Conservation (phyloP, 345 rosid species). For the Schrenkiella parvula region DNA sequence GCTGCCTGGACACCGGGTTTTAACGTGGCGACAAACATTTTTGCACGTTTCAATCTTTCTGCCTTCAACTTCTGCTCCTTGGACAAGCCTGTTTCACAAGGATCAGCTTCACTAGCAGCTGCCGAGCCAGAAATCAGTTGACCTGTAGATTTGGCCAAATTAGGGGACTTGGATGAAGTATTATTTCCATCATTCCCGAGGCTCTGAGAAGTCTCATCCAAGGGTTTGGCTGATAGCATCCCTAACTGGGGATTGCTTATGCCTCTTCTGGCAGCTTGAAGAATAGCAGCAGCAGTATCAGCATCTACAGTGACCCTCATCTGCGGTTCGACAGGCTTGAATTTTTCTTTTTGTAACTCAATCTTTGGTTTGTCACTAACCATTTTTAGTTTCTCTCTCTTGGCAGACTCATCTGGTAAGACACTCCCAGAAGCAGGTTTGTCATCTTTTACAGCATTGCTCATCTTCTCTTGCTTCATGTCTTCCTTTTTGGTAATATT, state of each 20-base stretch:
- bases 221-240: constrained; percentile 39
- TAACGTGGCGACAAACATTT: constrained; percentile 81
- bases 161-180: constrained; percentile 32
- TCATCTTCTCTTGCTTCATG: constrained; percentile 43
- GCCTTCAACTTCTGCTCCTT: constrained; percentile 86
- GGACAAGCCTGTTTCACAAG: constrained; percentile 59
- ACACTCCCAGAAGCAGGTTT: constrained; percentile 42
- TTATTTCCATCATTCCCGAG: constrained; percentile 41
- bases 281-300: constrained; percentile 84
- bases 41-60: constrained; percentile 92
- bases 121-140: constrained; percentile 39
- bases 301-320: constrained; percentile 64
- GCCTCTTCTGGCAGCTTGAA: constrained; percentile 90
- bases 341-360: constrained; percentile 49
- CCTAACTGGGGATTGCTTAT: constrained; percentile 67
- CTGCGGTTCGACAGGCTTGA: constrained; percentile 48
- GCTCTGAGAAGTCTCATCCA: constrained; percentile 37
- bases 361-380: constrained; percentile 62
- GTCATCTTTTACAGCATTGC: constrained; percentile 39
- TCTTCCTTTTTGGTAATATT: constrained; percentile 43
- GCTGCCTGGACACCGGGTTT: constrained; percentile 52
- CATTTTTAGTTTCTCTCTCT: constrained; percentile 81
- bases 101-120: constrained; percentile 66
- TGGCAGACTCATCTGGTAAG: constrained; percentile 54
- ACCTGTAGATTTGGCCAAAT: constrained; percentile 31